Evolutionary conservation across 371 early-diverging fungal genomes (phyloP).

Genomic region (Zopfochytrium polystomum): DNA sequence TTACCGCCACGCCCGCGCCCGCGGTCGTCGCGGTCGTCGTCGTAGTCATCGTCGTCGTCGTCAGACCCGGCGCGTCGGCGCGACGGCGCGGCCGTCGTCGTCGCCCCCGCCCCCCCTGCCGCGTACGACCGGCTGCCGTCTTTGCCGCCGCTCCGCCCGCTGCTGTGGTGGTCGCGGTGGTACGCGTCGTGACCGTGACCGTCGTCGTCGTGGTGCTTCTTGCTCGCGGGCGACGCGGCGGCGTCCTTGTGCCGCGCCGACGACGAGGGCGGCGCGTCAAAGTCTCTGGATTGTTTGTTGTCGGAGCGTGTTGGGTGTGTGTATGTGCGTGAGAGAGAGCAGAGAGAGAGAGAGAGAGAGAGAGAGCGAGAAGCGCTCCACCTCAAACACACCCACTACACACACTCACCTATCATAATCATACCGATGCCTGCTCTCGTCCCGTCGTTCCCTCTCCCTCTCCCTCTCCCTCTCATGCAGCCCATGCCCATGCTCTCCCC

Average conservation of each 20-base stretch:
- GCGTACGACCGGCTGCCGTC: neutral
- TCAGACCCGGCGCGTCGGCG: neutral
- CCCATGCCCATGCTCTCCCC: slow-evolving; percentile 5
- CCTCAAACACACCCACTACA: neutral
- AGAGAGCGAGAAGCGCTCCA: neutral
- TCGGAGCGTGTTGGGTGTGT: too few species aligned
- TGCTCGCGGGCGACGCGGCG: neutral
- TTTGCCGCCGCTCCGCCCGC: neutral
- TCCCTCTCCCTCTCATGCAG: slow-evolving; percentile 7
- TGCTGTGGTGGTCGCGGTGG: neutral
- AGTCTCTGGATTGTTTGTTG: too few species aligned
- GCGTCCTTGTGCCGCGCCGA: too few species aligned
- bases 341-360: too few species aligned
- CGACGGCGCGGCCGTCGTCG: neutral
- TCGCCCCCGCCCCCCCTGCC: neutral
- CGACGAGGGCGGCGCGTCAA: too few species aligned
- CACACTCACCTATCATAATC: neutral
- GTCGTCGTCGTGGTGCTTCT: slow-evolving; percentile 6
- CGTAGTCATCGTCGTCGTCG: neutral
- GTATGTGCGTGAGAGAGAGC: too few species aligned
- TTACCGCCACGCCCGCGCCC: neutral
- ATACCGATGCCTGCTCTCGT: neutral
- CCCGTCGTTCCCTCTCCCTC: neutral
- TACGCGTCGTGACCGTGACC: neutral
- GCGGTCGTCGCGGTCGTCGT: slow-evolving; percentile 1